Conservation (phyloP, 2,329 filamentous ascomycete species). For the Aspergillus sergii region DNA sequence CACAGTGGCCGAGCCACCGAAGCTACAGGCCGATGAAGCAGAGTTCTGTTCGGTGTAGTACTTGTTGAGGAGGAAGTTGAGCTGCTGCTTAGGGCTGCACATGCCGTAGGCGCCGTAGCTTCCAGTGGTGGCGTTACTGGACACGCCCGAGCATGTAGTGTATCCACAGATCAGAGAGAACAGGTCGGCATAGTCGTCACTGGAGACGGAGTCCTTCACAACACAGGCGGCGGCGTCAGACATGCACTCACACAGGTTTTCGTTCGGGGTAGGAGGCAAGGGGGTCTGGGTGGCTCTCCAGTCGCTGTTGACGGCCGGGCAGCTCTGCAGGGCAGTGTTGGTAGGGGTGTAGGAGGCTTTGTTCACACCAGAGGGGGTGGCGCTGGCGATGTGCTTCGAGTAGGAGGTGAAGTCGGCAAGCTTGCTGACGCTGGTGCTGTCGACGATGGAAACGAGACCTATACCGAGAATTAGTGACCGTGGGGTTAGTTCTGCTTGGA, state of each 20-base stretch:
- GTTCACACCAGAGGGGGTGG: constrained; percentile 65
- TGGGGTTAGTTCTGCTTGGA: neutral
- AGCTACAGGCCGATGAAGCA: constrained; percentile 44
- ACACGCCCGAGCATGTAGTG: constrained; percentile 43
- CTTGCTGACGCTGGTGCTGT: constrained; percentile 62
- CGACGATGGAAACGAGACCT: constrained; percentile 60
- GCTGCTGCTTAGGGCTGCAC: constrained; percentile 46
- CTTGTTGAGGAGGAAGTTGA: constrained; percentile 48
- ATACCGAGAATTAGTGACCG: constrained; percentile 8
- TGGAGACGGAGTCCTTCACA: constrained; percentile 49
- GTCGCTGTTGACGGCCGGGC: constrained; percentile 64
- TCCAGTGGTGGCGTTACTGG: constrained; percentile 43
- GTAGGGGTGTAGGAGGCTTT: constrained; percentile 69
- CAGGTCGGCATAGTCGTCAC: constrained; percentile 49
- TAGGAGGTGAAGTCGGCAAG: constrained; percentile 75
- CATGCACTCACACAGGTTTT: constrained; percentile 82
- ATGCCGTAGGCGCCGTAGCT: constrained; percentile 51
- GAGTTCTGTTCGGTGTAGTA: constrained; percentile 47
- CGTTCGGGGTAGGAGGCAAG: constrained; percentile 80
- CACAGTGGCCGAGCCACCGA: constrained; percentile 43
- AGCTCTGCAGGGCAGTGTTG: constrained; percentile 69
- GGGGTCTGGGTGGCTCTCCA: constrained; percentile 67
- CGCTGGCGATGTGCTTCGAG: constrained; percentile 66
- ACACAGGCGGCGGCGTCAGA: constrained; percentile 69
- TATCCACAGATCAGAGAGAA: constrained; percentile 58